Evolutionary conservation across 768 basidiomycete species (phyloP), one percentile per base, ranked within the genome.

Genomic region (Rossbeevera mucosa): DNA sequence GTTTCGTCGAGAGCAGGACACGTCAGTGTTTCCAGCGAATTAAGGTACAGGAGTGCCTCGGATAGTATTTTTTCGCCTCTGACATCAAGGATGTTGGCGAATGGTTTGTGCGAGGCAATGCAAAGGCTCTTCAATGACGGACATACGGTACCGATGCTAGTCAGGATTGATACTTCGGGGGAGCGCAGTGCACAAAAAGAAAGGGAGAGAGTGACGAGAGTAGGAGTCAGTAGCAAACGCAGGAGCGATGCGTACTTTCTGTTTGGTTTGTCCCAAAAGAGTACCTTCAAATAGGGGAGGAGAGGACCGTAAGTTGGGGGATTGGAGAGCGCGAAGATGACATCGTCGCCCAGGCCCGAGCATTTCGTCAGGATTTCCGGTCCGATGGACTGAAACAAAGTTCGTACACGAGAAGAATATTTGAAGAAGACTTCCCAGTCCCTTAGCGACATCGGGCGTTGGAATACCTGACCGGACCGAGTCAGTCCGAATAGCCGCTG

Each of bases 351-450:
- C 25, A 64, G 47, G 40, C 4, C 33, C 16, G 40, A 47, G 54
- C 48, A 51, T 18, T 30, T 21, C 16, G 31, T 38, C 13, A 42
- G 1, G 9, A 44, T 0, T 28, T 50, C 33, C 2, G 50, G 21
- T 18, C 31, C 50, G 7, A 54, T 6, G 3, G 49, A 44, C n/a
- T 46, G n/a, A 8, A 13, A 25, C 30, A 66, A 18, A 24, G 8
- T 9, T 29, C 55, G 65, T 40, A 67, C 29, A 20, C 66, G 59
- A 30, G 48, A 49, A 12, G 66, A 60, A 53, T 69, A 68, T 45
- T 22, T 56, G 14, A 51, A 67, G 45, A 69, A 67, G 22, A 58
- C 51, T 14, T 57, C 54, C 66, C 68, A 67, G 53, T 67, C 68
- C 40, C 33, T 58, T 7, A 63, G 41, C 11, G 57, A 57, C 63